These are phyloP conservation scores for Coemansia sp. DNA, from an alignment of 192 early-diverging fungal species.

Conservation along the genomic window DNA sequence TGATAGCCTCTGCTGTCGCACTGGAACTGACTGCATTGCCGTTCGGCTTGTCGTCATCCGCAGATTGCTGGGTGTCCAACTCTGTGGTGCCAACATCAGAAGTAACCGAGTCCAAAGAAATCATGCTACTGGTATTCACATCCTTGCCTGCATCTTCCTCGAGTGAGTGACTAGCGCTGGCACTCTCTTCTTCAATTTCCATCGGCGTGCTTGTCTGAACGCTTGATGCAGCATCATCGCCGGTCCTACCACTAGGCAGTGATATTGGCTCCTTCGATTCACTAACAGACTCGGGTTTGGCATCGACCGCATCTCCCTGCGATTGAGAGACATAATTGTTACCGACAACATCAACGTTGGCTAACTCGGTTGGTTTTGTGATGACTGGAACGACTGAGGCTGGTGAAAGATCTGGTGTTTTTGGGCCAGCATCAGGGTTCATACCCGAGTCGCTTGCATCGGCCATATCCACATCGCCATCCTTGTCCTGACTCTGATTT, in stretches of 20 bases:
- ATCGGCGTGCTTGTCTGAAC: not conserved
- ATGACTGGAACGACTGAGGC: not conserved
- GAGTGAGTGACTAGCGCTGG: not conserved
- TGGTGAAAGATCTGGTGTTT: not conserved
- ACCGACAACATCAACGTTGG: not conserved
- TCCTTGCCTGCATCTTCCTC: slow-evolving; percentile 3
- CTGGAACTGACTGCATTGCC: not conserved
- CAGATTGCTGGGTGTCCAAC: not conserved
- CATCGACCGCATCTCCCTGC: not conserved
- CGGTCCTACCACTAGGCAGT: not conserved
- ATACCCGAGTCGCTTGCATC: not conserved
- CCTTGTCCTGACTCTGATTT: slow-evolving; percentile 5
- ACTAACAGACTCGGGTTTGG: not conserved
- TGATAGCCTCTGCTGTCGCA: not conserved
- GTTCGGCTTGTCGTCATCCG: not conserved
- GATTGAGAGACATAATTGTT: not conserved
- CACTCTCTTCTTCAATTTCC: not conserved
- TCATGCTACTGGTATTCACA: slow-evolving; percentile 1
- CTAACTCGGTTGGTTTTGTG: not conserved
- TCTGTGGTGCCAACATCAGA: not conserved
- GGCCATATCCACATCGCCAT: slow-evolving; percentile 9
- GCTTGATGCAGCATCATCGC: not conserved
- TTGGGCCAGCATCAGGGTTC: not conserved
- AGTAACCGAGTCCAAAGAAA: slow-evolving; percentile 1
- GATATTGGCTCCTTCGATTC: not conserved